phyloP scores from a whole-genome alignment of 2,329 filamentous ascomycete species.

The Seiridium unicorne region DNA sequence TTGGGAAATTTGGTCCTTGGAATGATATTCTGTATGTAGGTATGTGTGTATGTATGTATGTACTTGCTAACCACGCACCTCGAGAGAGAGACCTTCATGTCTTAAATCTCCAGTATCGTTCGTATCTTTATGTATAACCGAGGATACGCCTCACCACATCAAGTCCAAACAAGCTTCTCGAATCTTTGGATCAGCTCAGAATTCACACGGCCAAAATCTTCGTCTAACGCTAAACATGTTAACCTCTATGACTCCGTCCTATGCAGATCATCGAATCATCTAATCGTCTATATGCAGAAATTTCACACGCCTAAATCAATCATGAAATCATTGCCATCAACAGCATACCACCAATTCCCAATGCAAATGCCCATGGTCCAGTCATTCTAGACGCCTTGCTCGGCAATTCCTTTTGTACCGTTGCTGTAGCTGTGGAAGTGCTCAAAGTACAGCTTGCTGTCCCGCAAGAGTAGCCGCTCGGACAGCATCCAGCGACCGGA shows the following conservation, averaged over 20 bases:
- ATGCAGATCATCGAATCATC: background rate
- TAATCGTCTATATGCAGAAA: background rate
- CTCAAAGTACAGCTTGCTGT: constrained; percentile 66
- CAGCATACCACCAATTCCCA: background rate
- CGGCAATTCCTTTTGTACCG: constrained; percentile 54
- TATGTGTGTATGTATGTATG: too few species aligned
- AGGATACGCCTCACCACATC: too few species aligned
- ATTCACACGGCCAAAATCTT: too few species aligned
- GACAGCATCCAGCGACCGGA: constrained; percentile 81
- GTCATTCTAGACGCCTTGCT: constrained; percentile 8
- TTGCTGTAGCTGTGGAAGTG: constrained; percentile 51
- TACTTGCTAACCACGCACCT: too few species aligned
- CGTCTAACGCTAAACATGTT: background rate
- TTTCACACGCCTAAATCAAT: background rate
- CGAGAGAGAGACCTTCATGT: too few species aligned
- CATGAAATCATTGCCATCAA: background rate
- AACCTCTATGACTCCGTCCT: background rate
- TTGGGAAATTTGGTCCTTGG: too few species aligned
- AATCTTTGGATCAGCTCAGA: too few species aligned
- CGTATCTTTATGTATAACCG: too few species aligned
- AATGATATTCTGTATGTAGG: too few species aligned
- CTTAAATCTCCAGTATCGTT: too few species aligned
- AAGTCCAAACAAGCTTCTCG: too few species aligned
- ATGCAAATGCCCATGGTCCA: background rate
- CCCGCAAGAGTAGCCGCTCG: constrained; percentile 72